phyloP scores from a whole-genome alignment of 2,329 filamentous ascomycete genomes.

The Penicillium sp. region DNA sequence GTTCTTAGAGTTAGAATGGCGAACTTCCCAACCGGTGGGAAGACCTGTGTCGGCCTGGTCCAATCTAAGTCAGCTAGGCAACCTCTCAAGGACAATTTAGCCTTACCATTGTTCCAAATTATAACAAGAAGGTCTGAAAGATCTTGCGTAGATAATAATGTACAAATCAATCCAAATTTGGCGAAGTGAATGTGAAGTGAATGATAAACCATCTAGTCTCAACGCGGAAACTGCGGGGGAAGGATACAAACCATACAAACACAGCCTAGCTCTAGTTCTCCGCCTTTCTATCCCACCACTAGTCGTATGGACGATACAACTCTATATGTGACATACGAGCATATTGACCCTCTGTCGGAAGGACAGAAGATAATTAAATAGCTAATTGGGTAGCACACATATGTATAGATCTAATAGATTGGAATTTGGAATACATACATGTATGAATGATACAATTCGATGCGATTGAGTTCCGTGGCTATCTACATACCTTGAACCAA shows the following conservation, averaged over 20 bases:
- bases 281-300: neutral
- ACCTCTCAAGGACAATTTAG: neutral
- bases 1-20: conserved; percentile 97
- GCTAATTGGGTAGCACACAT: too few relatives aligned
- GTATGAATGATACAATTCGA: too few relatives aligned
- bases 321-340: too few relatives aligned
- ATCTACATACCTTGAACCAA: too few relatives aligned
- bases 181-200: neutral
- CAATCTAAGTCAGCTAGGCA: conserved; percentile 1
- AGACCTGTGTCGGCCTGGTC: conserved; percentile 71
- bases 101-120: conserved; percentile 12
- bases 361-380: too few relatives aligned
- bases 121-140: neutral
- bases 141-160: neutral
- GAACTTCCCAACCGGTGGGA: conserved; percentile 87
- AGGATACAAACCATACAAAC: conserved; percentile 15
- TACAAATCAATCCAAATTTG: neutral
- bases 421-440: too few relatives aligned
- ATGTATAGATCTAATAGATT: too few relatives aligned
- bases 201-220: neutral
- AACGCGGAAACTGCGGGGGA: conserved; percentile 33
- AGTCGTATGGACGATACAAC: too few relatives aligned
- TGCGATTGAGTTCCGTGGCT: too few relatives aligned
- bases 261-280: conserved; percentile 7
- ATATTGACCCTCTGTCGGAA: too few relatives aligned